These are phyloP conservation scores for Davidsoniella virescens DNA, from an alignment of 2,329 filamentous ascomycete genomes.

Conservation along the genomic window DNA sequence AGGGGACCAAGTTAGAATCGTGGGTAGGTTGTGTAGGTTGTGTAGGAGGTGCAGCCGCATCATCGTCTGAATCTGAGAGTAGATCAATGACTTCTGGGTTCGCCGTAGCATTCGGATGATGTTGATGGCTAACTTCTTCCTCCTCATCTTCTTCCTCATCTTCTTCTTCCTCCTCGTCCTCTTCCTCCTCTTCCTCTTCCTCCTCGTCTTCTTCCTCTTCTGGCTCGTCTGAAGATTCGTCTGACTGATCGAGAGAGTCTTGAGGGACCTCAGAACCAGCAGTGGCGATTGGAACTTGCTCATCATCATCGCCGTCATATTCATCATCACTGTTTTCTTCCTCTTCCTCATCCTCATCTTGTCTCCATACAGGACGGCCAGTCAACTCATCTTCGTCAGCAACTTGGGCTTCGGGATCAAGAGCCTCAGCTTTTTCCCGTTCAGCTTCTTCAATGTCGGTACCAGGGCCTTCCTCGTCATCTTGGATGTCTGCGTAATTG, in stretches of 20 bases:
- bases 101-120: constrained; percentile 13
- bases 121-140: not conserved
- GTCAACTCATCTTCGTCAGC: constrained; percentile 9
- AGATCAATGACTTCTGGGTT: constrained; percentile 30
- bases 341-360: constrained; percentile 6
- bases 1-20: not conserved
- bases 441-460: constrained; percentile 7
- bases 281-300: constrained; percentile 2
- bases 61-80: constrained; percentile 30
- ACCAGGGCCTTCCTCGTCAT: constrained; percentile 13
- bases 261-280: not conserved
- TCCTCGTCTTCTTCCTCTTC: constrained; percentile 4
- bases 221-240: constrained; percentile 5
- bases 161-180: constrained; percentile 8
- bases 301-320: not conserved
- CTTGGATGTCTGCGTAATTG: constrained; percentile 16
- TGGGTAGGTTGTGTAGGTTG: not conserved
- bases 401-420: constrained; percentile 3
- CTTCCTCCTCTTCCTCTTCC: constrained; percentile 2
- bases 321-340: constrained; percentile 3
- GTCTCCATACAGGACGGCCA: not conserved
- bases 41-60: constrained; percentile 11
- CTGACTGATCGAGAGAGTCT: not conserved
- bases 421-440: constrained; percentile 2
- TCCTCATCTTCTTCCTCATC: constrained; percentile 14